These are phyloP conservation scores for Mycosarcoma mackinlayi DNA, from an alignment of 1,284 basidiomycete species.

Conservation along the genomic window DNA sequence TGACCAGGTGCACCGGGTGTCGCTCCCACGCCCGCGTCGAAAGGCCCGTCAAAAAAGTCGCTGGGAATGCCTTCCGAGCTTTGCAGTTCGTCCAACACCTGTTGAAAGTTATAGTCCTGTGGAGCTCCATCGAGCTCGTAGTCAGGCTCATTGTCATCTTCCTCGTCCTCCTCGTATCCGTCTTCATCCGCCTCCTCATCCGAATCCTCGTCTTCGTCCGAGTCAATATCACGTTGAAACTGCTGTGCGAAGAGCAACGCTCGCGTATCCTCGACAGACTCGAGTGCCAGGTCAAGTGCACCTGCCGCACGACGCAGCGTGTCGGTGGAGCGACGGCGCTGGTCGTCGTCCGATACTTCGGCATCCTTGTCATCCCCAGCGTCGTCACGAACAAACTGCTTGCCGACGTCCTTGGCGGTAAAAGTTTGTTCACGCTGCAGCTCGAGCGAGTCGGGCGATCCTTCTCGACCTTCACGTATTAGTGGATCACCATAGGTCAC, in stretches of 20 bases:
- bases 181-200: conserved; percentile 45
- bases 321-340: conserved; percentile 50
- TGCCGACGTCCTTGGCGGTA: conserved; percentile 41
- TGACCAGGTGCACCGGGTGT: conserved; percentile 18
- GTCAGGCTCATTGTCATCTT: conserved; percentile 44
- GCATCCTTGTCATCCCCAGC: conserved; percentile 16
- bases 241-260: conserved; percentile 47
- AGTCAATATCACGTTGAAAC: conserved; percentile 39
- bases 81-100: conserved; percentile 33
- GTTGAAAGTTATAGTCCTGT: conserved; percentile 29
- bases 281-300: conserved; percentile 36
- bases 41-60: conserved; percentile 48
- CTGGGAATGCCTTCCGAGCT: conserved; percentile 8
- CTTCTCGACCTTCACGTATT: conserved; percentile 30
- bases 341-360: conserved; percentile 35
- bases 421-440: conserved; percentile 46
- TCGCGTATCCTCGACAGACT: conserved; percentile 46
- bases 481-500: conserved; percentile 36
- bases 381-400: conserved; percentile 7
- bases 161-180: conserved; percentile 48
- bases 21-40: conserved; percentile 15
- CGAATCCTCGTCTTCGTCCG: conserved; percentile 30
- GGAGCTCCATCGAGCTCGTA: conserved; percentile 18
- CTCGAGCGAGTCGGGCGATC: conserved; percentile 41
- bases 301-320: conserved; percentile 42